Evolutionary conservation across 768 basidiomycete genomes (phyloP), one percentile per base, ranked within the genome.

Genomic region (Tephrocybe sp.): DNA sequence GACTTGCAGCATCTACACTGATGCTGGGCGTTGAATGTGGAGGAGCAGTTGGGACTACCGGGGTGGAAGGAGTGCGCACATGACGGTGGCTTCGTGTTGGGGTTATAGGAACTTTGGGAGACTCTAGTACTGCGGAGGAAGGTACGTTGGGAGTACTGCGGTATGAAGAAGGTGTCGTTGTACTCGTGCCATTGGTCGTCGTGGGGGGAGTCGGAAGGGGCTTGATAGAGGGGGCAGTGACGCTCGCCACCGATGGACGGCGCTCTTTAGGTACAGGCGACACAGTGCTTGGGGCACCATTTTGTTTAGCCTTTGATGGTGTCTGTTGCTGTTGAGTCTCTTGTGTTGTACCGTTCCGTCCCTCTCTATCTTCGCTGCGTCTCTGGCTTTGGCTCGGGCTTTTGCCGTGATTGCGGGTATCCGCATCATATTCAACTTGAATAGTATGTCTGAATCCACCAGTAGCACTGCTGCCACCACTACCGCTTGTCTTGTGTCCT

Each of bases 361-460:
- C 45, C 42, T 65, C 59, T 38, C 57, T 58, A 39, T 72, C 67
- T 32, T 70, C 67, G 30, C 64, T 70, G 55, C 55, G 65, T 56
- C 66, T 66, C 22, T 57, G 50, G 36, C 64, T 46, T 44, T 60
- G 51, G 34, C 65, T 59, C 59, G 53, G 39, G 35, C 49, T 34
- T 53, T 51, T 57, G 59, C 35, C 51, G 39, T 54, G 65, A 16
- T 36, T 21, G 36, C 55, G 64, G 5, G 78, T 78, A 47, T 86
- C 85, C 28, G 50, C 44, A 49, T 87, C 89, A 60, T 98, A 98
- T 68, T 99, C 97, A 51, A 98, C 88, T 66, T 98, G 97, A 39
- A 98, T 91, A 9, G 97, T 98, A 68, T 98, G 94, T 41, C 93
- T 75, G 67, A 89, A 86, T 45, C 62, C 64, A 49, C 61, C 25